These are phyloP conservation scores for Thymus quinquecostatus DNA, from an alignment of 257 asterid genomes.

Conservation along the genomic window DNA sequence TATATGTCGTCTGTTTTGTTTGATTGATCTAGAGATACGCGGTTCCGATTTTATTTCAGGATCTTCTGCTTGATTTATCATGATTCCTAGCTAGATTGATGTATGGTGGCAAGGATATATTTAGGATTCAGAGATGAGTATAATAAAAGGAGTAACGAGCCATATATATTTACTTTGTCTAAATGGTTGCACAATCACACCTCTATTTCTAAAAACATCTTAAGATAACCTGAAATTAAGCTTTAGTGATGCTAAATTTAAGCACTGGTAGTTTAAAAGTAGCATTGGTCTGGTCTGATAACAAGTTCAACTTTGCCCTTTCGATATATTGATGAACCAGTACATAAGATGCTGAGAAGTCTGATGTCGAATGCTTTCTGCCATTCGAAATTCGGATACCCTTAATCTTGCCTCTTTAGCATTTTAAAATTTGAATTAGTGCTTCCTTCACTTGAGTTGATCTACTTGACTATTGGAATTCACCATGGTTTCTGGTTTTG, in stretches of 20 bases:
- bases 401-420: neutral
- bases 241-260: neutral
- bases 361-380: neutral
- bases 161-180: neutral
- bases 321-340: neutral
- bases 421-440: neutral
- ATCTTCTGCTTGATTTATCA: neutral
- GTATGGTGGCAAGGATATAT: neutral
- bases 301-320: neutral
- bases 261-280: neutral
- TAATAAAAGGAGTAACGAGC: neutral
- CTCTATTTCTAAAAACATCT: neutral
- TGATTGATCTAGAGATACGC: conserved; percentile 13
- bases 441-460: neutral
- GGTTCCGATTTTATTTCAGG: neutral
- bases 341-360: neutral
- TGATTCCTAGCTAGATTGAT: neutral
- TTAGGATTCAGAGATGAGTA: neutral
- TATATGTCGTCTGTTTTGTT: neutral
- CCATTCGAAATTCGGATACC: neutral
- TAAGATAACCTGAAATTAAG: neutral
- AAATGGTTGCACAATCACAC: neutral
- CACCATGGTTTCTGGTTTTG: neutral
- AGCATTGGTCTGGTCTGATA: neutral
- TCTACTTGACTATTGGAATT: neutral